Base-by-base conservation (phyloP, 116 monocot species). In the Trichopus zeylanicus region DNA sequence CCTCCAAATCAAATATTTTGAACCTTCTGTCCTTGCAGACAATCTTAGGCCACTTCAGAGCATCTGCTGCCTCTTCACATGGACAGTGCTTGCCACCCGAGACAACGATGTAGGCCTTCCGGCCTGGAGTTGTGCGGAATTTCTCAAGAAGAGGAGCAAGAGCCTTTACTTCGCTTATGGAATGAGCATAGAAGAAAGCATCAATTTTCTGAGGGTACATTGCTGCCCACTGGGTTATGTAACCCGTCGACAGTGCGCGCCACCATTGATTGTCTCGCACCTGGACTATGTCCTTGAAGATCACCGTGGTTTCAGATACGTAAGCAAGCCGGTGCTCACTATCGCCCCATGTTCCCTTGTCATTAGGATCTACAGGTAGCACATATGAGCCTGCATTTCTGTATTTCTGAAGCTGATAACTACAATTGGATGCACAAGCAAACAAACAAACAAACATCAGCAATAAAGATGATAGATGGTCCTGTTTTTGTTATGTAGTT, bases 181-280 rank as follows among this genome's bases (percentile, higher is more conserved):
- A 86, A 48, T 89, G 89, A 24, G 89, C 86, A 58, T 89, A 94
- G 81, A 94, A 94, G 13, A 94, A 73, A 11, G 83, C 94, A 65
- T 94, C 94, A 8, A 89, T 79, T 54, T 86, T 86, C 61, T 94
- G 94, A 37, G 89, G 89, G 64, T 94, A 6, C 89, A 94, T 94
- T 24, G 78, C 78, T 1, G 94, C 94, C 94, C 94, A 94, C 25
- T 81, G 94, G 22, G 94, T 94, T 48, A 94, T 61, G 58, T 89
- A 94, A 5, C 94, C 94, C 0, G 74, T 74, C 22, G 89, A 77
- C 15, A 94, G 76, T 18, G 94, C 81, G 21, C 76, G 80, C 89
- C 94, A 94, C 94, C 94, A 89, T 62, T 94, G 94, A 24, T 94
- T 83, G 26, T 94, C 94, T 34, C 94, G 67, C 8, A 94, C 86